phyloP scores from a whole-genome alignment of 495 filamentous ascomycete genomes.

The Tuber magnatum region DNA sequence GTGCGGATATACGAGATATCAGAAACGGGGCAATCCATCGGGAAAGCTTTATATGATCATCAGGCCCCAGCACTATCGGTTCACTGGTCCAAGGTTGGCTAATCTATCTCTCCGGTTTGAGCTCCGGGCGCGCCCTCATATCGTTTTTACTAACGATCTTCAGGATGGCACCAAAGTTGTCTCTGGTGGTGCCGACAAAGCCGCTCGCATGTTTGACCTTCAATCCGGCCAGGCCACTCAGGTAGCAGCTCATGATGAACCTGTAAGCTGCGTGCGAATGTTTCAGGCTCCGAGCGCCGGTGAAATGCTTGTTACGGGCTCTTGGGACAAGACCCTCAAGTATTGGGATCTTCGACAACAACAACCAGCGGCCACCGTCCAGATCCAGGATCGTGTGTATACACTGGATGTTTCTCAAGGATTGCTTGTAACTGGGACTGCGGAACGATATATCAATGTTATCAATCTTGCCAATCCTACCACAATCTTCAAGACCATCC shows the following conservation, averaged over 20 bases:
- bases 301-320: constrained; percentile 76
- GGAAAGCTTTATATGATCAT: constrained; percentile 71
- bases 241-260: constrained; percentile 70
- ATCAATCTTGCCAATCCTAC: constrained; percentile 71
- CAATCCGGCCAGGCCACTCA: constrained; percentile 52
- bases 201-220: constrained; percentile 71
- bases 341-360: constrained; percentile 82
- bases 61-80: constrained; percentile 70
- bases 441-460: constrained; percentile 82
- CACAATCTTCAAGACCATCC: constrained; percentile 74
- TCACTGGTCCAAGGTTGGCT: constrained; percentile 72
- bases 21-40: constrained; percentile 60
- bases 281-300: constrained; percentile 53
- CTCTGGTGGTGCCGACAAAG: constrained; percentile 78
- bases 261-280: constrained; percentile 72
- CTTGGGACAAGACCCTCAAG: constrained; percentile 93
- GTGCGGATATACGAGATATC: constrained; percentile 88
- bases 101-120: constrained; percentile 33
- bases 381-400: constrained; percentile 76
- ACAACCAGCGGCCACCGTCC: constrained; percentile 57
- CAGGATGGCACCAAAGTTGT: constrained; percentile 66
- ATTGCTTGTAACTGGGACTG: constrained; percentile 73
- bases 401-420: constrained; percentile 77
- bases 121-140: constrained; percentile 29
- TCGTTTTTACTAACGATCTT: constrained; percentile 24